These are phyloP conservation scores for Fragilariopsis cylindrus DNA, from an alignment of 108 stramenopile genomes.

Conservation along the genomic window DNA sequence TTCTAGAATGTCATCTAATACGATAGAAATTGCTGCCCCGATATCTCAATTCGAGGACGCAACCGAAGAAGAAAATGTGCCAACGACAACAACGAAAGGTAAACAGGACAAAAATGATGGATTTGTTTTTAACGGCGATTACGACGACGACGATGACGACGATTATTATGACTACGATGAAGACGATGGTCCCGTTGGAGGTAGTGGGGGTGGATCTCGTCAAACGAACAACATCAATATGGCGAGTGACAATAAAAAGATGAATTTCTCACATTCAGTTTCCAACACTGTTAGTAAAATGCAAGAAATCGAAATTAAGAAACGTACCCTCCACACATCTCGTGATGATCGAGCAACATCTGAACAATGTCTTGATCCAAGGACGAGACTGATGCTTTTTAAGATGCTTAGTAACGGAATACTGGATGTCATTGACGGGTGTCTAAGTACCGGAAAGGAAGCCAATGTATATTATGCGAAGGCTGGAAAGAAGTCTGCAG, in stretches of 20 bases:
- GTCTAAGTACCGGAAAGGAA: conserved; percentile 98
- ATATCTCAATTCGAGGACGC: conserved; percentile 16
- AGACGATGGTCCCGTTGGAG: conserved; percentile 19
- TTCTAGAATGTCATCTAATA: not conserved
- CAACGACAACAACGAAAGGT: not conserved
- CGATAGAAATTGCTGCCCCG: not conserved
- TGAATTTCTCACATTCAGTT: conserved; percentile 89
- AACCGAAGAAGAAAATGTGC: not conserved
- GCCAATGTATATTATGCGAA: conserved; percentile 99
- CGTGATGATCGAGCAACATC: conserved; percentile 95
- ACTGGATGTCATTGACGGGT: conserved; percentile 93
- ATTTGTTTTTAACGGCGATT: conserved; percentile 15
- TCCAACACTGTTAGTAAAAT: conserved; percentile 87
- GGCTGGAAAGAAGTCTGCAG: conserved; percentile 46
- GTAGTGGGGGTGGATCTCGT: conserved; percentile 10
- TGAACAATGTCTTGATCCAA: conserved; percentile 96
- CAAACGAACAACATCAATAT: conserved; percentile 14
- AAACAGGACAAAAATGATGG: not conserved
- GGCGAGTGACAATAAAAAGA: conserved; percentile 29
- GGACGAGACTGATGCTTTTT: conserved; percentile 95
- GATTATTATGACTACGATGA: conserved; percentile 31
- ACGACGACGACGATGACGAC: conserved; percentile 37
- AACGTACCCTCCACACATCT: conserved; percentile 85
- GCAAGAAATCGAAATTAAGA: conserved; percentile 85
- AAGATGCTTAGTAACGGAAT: conserved; percentile 92